phyloP scores from a whole-genome alignment of 768 basidiomycete species.

The Tulasnella sp. region DNA sequence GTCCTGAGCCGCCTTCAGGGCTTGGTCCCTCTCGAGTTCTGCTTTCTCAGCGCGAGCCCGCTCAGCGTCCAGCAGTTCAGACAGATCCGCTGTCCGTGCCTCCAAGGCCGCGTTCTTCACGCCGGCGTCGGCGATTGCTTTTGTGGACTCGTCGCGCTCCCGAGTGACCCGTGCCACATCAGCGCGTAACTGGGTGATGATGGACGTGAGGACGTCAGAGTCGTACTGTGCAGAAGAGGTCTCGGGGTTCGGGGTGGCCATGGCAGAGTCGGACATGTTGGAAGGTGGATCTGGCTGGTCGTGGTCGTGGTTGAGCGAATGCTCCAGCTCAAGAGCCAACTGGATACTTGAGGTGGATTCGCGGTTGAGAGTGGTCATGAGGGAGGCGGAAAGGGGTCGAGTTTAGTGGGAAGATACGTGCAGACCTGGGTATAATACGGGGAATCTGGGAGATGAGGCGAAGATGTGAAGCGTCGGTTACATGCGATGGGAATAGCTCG shows the following conservation, averaged over 20 bases:
- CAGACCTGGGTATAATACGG: background rate
- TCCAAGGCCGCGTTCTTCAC: constrained; percentile 50
- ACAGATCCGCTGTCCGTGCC: constrained; percentile 36
- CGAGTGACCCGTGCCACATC: constrained; percentile 49
- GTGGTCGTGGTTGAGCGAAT: constrained; percentile 39
- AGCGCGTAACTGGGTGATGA: constrained; percentile 60
- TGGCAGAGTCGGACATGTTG: constrained; percentile 26
- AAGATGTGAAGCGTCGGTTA: too few relatives aligned
- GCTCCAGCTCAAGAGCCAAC: constrained; percentile 66
- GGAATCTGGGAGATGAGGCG: too few relatives aligned
- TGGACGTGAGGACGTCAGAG: constrained; percentile 60
- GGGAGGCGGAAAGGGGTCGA: background rate
- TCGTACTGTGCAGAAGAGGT: constrained; percentile 41
- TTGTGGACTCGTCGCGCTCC: constrained; percentile 57
- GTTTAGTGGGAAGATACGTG: background rate
- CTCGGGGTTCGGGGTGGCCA: background rate
- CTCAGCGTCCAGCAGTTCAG: constrained; percentile 20
- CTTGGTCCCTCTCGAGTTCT: constrained; percentile 20
- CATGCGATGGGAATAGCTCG: too few relatives aligned
- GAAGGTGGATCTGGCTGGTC: constrained; percentile 38
- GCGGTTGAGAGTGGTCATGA: constrained; percentile 13
- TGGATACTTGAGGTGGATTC: constrained; percentile 37
- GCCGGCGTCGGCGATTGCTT: constrained; percentile 43
- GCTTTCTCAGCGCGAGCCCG: constrained; percentile 7
- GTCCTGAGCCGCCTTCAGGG: constrained; percentile 35